Conservation (phyloP, 768 basidiomycete species). For the Paxillus involutus region DNA sequence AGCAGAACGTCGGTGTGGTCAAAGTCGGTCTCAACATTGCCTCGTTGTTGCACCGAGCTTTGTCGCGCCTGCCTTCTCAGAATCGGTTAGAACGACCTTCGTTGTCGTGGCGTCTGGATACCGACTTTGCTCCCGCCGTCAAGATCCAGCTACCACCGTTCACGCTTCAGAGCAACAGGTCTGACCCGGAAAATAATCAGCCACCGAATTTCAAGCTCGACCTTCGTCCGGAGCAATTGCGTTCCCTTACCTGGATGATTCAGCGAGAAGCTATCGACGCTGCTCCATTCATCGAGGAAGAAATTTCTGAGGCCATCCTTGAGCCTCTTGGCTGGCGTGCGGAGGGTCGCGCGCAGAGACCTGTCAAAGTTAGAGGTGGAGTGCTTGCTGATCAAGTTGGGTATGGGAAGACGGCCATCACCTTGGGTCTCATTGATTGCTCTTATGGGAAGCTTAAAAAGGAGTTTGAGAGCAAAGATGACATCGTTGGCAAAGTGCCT, state of each 20-base stretch:
- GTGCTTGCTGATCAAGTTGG: slow-evolving; percentile 96
- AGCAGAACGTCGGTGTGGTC: slow-evolving; percentile 63
- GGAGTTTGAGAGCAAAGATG: slow-evolving; percentile 54
- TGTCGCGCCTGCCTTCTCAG: slow-evolving; percentile 70
- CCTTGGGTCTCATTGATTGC: slow-evolving; percentile 84
- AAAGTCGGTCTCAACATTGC: slow-evolving; percentile 87
- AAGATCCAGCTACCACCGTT: slow-evolving; percentile 64
- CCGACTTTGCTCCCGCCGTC: slow-evolving; percentile 69
- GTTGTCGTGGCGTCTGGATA: slow-evolving; percentile 80
- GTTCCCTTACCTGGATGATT: slow-evolving; percentile 93
- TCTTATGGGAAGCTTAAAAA: slow-evolving; percentile 52
- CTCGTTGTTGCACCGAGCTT: slow-evolving; percentile 83
- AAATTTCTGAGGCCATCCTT: slow-evolving; percentile 87
- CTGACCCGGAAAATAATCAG: slow-evolving; percentile 67
- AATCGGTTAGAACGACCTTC: slow-evolving; percentile 44
- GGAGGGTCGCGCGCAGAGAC: slow-evolving; percentile 85
- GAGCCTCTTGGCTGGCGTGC: slow-evolving; percentile 90
- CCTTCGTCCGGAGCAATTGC: slow-evolving; percentile 82
- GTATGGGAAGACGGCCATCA: slow-evolving; percentile 96
- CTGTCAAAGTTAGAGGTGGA: slow-evolving; percentile 77
- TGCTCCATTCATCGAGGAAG: slow-evolving; percentile 85
- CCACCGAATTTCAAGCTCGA: slow-evolving; percentile 74
- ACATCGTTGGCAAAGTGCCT: slow-evolving; percentile 61
- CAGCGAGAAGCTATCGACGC: slow-evolving; percentile 65
- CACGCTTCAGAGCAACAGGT: slow-evolving; percentile 70